Base-by-base conservation (phyloP, 495 filamentous ascomycete species). In the Trichodelitschia bisporula region DNA sequence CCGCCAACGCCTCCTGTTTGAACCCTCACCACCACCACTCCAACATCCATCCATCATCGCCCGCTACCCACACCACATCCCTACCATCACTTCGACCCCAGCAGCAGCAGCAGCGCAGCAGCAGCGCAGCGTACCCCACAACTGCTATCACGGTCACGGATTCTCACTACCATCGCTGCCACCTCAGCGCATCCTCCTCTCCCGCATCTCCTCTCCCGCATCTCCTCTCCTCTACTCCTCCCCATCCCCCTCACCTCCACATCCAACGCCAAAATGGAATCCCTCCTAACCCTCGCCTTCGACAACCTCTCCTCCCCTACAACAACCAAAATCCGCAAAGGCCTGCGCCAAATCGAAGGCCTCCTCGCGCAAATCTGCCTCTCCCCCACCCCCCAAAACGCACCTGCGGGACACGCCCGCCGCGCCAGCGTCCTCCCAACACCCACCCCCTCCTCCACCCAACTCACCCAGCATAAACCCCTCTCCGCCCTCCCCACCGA, bases 251-350 rank as follows among this genome's bases (percentile, higher is more conserved):
- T 12, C 21, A 24, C 21, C 21, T 24, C 21, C 21, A 24, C 21
- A 12, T 12, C 21, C 8, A 24, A 36, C n/a, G 23, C 35, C 35
- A 21, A 34, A 35, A 95, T 97, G 86, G 86, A 97, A 56, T 65
- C 77, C 30, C 62, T 97, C 15, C 57, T 97, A 36, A 83, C 82
- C 12, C 69, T 89, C 44, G 78, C 84, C 36, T 97, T 97, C 51
- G 82, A 92, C 50, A 86, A 92, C 50, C 71, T 97, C 32, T 89
- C 83, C 28, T 92, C 84, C 15, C 89, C 80, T 49, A 82, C 92
- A 47, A 66, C 65, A 26, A 54, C 60, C 46, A 86, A 90, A 55
- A 76, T 95, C 43, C 68, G 77, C 28, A 95, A 93, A 55, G 86
- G 86, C 18, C 58, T 97, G 32, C 77, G 80, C 33, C 84, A 92